phyloP scores from a whole-genome alignment of 148 eudicot species.

The Selenicereus undatus region DNA sequence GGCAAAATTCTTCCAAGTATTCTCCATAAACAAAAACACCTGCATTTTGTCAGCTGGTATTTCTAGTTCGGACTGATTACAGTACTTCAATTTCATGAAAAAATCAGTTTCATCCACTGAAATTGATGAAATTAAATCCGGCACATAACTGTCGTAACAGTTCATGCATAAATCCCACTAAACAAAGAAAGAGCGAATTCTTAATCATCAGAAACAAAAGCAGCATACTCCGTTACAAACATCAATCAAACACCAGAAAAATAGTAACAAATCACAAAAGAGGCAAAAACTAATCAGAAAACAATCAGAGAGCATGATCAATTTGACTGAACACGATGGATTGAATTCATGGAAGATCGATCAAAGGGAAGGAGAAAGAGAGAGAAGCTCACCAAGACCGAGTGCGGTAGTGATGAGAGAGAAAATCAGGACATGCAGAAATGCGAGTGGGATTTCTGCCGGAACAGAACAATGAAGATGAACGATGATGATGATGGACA shows the following conservation, averaged over 20 bases:
- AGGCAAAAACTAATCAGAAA: background rate
- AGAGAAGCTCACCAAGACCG: conserved; percentile 2
- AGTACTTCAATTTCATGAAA: background rate
- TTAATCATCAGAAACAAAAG: background rate
- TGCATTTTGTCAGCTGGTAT: background rate
- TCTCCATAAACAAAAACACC: background rate
- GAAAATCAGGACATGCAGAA: conserved; percentile 7
- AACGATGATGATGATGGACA: conserved; percentile 3
- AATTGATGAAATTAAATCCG: no score
- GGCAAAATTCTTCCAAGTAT: background rate
- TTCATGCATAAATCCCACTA: background rate
- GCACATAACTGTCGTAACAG: background rate
- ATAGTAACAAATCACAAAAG: background rate
- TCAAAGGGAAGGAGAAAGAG: background rate
- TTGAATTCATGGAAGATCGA: background rate
- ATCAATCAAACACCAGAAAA: conserved; percentile 4
- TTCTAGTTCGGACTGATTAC: background rate
- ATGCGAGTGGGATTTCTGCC: background rate
- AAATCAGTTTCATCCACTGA: background rate
- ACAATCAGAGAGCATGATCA: no score
- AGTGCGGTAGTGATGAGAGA: background rate
- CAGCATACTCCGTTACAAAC: background rate
- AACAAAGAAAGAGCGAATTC: background rate
- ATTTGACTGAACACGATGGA: background rate
- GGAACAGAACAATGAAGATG: background rate